Base-by-base conservation (phyloP, 1,284 basidiomycete species). In the Ceratobasidium sp. region DNA sequence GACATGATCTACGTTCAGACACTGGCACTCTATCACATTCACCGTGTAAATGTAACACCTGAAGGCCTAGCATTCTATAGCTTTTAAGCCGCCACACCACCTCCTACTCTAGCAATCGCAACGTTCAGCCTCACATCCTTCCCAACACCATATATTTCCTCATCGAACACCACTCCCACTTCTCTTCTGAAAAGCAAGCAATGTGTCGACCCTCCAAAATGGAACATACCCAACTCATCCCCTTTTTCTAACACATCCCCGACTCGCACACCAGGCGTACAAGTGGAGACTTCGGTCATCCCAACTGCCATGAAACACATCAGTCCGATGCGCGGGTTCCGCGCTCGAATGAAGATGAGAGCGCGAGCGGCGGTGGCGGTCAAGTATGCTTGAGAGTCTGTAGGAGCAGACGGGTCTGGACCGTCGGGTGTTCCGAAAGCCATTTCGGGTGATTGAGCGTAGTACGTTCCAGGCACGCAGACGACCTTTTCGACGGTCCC, bases 271-370 rank as follows among this genome's bases (percentile, higher is more conserved):
- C 80, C 82, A 0, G 85, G 60, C 40, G 68, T 86, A 69, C 87
- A 89, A 6, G 89, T 90, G 23, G 90, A 90, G 0, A 91, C 86
- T 82, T 91, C 90, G 0, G 84, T 86, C 89, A 91, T 90, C 0
- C 90, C 90, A 26, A 91, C 85, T 0, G 82, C 88, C 13, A 90
- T 84, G 81, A 91, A 88, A 66, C 86, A 86, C 83, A 89, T 85
- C 75, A 89, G 80, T 0, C 90, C 89, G 55, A 90, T 88, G 46
- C 84, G 82, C 0, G 86, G 84, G 80, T 90, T 89, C 67, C 88
- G 86, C 26, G 89, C 85, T 77, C 89, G 82, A 83, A 91, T 91
- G 80, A 88, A 89, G 66, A 91, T 86, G 70, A 91, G 82, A 0
- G 85, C 85, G 33, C 90, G 87, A 12, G 90, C 86, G 1, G 87